Percentiles rank a stretch among this genome's conserved stretches.
phyloP scores from a whole-genome alignment of 2,329 filamentous ascomycete genomes.

The Cercospora zeina region DNA sequence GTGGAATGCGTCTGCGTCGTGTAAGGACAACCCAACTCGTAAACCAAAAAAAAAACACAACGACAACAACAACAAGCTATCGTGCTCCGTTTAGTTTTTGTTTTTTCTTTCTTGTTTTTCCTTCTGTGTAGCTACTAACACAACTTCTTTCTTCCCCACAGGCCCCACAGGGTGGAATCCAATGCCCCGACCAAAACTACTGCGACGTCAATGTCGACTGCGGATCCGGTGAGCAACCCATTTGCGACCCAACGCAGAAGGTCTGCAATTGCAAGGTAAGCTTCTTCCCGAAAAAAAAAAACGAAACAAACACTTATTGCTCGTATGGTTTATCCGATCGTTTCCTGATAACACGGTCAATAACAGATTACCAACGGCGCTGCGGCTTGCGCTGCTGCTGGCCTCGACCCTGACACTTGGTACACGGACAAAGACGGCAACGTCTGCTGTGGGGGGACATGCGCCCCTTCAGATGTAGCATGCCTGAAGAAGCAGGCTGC shows the following conservation, averaged over 20 bases:
- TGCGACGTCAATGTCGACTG: neutral
- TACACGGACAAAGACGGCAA: neutral
- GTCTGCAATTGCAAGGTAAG: neutral
- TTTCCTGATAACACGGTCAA: neutral
- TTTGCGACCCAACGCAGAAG: neutral
- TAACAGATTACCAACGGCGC: neutral
- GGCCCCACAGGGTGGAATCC: neutral
- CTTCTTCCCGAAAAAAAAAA: too few species aligned
- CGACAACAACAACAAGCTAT: too few species aligned
- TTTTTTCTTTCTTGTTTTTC: too few species aligned
- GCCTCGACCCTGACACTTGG: neutral
- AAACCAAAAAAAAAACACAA: too few species aligned
- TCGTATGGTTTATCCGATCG: too few species aligned
- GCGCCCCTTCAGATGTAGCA: neutral
- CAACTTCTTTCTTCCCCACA: too few species aligned
- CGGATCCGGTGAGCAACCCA: neutral
- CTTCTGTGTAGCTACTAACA: neutral
- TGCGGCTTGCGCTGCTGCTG: constrained; percentile 1
- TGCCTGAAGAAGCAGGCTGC: neutral
- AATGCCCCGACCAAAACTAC: neutral
- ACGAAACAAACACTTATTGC: too few species aligned
- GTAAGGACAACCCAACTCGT: neutral
- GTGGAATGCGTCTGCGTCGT: neutral
- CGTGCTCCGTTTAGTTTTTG: too few species aligned
- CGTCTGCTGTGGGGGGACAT: neutral